A percentile compares a stretch with the other conserved stretches of the same genome.
Evolutionary conservation across 768 basidiomycete genomes (phyloP).

Genomic region (Mycena alexandri): DNA sequence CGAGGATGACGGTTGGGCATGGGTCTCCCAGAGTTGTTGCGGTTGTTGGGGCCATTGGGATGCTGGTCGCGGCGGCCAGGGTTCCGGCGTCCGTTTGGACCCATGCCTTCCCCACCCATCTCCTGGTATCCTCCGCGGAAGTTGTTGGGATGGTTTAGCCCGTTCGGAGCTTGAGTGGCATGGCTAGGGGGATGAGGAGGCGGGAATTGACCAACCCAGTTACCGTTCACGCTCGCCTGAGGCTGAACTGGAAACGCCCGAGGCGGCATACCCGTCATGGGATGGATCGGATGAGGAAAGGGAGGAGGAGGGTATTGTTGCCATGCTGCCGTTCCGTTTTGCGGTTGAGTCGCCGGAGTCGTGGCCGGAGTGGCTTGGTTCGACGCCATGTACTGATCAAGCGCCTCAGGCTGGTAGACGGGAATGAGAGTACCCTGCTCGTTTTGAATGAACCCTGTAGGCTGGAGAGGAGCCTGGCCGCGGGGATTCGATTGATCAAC

Average conservation of each 20-base stretch:
- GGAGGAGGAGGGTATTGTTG: slow-evolving; percentile 45
- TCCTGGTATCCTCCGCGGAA: slow-evolving; percentile 42
- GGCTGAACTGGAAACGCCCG: slow-evolving; percentile 37
- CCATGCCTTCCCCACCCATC: slow-evolving; percentile 29
- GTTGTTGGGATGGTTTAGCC: slow-evolving; percentile 25
- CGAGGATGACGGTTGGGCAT: slow-evolving; percentile 44
- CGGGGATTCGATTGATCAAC: slow-evolving; percentile 47
- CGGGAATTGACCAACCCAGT: slow-evolving; percentile 44
- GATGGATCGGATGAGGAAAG: slow-evolving; percentile 45
- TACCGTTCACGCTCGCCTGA: slow-evolving; percentile 32
- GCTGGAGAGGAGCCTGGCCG: slow-evolving; percentile 68
- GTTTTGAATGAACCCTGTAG: slow-evolving; percentile 79
- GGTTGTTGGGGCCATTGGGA: slow-evolving; percentile 33
- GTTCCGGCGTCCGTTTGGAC: slow-evolving; percentile 41
- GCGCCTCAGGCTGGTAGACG: slow-evolving; percentile 77
- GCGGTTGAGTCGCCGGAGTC: slow-evolving; percentile 43
- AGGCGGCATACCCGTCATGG: slow-evolving; percentile 37
- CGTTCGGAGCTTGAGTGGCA: slow-evolving; percentile 28
- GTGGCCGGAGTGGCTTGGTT: slow-evolving; percentile 46
- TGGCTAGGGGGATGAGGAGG: slow-evolving; percentile 39
- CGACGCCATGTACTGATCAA: slow-evolving; percentile 76
- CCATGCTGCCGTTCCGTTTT: slow-evolving; percentile 47
- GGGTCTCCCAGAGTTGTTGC: slow-evolving; percentile 41
- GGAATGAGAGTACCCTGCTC: slow-evolving; percentile 81
- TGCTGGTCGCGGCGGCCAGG: slow-evolving; percentile 45